A percentile compares a stretch with the other conserved stretches of the same genome.
Evolutionary conservation across 306 rosid genomes (phyloP).

Genomic region (Pachyrhizus erosus): DNA sequence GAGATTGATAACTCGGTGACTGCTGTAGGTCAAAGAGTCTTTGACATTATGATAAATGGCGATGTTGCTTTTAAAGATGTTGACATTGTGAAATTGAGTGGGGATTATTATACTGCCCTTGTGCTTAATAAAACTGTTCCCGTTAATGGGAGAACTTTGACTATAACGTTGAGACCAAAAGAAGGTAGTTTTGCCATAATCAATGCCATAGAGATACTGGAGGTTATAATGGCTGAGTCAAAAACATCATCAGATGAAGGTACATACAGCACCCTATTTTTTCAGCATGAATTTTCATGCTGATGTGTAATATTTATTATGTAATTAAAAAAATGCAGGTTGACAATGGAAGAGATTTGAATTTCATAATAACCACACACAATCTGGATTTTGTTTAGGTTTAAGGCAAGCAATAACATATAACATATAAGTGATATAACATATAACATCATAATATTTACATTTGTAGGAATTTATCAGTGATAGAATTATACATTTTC

Average conservation of each 20-base stretch:
- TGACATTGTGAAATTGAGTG: slow-evolving; percentile 77
- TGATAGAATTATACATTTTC: slow-evolving; percentile 35
- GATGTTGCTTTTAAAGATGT: slow-evolving; percentile 55
- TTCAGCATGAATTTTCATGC: slow-evolving; percentile 5
- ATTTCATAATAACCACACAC: slow-evolving; percentile 2
- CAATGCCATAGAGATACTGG: slow-evolving; percentile 89
- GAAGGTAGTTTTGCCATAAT: slow-evolving; percentile 66
- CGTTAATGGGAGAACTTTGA: slow-evolving; percentile 81
- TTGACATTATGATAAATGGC: slow-evolving; percentile 79
- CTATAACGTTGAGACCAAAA: slow-evolving; percentile 70
- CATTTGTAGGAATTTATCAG: slow-evolving; percentile 16
- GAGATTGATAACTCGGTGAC: slow-evolving; percentile 74
- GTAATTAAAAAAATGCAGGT: slow-evolving; percentile 24
- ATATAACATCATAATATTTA: background rate
- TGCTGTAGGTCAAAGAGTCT: slow-evolving; percentile 76
- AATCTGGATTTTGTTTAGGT: slow-evolving; percentile 12
- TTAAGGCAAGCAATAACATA: slow-evolving; percentile 20
- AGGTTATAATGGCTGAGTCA: slow-evolving; percentile 69
- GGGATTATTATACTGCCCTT: slow-evolving; percentile 74
- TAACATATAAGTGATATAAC: slow-evolving; percentile 6
- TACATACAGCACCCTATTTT: slow-evolving; percentile 36
- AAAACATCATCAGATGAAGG: slow-evolving; percentile 89
- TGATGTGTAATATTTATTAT: slow-evolving; percentile 1
- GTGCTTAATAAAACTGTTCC: slow-evolving; percentile 81
- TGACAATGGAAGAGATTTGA: slow-evolving; percentile 25